Evolutionary conservation across 2,329 filamentous ascomycete species (phyloP).

Genomic region (Alternaria brassicicola): DNA sequence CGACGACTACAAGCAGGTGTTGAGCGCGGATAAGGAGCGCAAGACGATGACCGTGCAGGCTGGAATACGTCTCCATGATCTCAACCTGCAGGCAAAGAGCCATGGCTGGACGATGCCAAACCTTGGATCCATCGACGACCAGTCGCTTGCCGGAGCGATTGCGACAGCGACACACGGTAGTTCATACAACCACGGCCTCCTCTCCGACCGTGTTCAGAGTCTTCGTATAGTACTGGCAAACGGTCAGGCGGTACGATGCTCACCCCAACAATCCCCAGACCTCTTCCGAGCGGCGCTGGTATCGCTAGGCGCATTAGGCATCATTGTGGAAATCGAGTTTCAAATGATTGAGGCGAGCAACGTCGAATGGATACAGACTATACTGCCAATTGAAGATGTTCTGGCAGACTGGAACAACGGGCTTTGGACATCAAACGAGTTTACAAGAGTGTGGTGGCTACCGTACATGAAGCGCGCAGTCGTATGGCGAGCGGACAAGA

Average conservation of each 20-base stretch:
- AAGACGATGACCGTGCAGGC: conserved; percentile 78
- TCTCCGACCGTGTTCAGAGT: conserved; percentile 77
- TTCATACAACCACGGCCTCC: conserved; percentile 79
- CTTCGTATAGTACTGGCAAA: conserved; percentile 83
- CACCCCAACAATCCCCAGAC: conserved; percentile 68
- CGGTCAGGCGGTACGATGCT: conserved; percentile 74
- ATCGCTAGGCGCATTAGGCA: conserved; percentile 86
- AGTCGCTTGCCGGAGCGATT: conserved; percentile 91
- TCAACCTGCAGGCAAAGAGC: conserved; percentile 75
- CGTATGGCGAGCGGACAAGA: conserved; percentile 86
- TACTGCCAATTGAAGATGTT: conserved; percentile 72
- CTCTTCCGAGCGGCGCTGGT: conserved; percentile 89
- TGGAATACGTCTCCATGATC: conserved; percentile 80
- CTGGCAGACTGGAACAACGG: conserved; percentile 72
- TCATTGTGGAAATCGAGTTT: conserved; percentile 88
- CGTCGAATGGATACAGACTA: conserved; percentile 83
- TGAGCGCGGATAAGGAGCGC: conserved; percentile 70
- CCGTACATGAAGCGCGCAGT: conserved; percentile 89
- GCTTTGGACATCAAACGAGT: conserved; percentile 86
- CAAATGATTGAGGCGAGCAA: conserved; percentile 79
- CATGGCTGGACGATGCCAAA: conserved; percentile 86
- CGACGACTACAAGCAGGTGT: conserved; percentile 76
- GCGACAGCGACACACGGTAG: conserved; percentile 93
- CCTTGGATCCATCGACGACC: conserved; percentile 91
- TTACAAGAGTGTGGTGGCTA: conserved; percentile 96